phyloP scores from a whole-genome alignment of 768 basidiomycete species.

The Sistotremastrum niveocremeum region DNA sequence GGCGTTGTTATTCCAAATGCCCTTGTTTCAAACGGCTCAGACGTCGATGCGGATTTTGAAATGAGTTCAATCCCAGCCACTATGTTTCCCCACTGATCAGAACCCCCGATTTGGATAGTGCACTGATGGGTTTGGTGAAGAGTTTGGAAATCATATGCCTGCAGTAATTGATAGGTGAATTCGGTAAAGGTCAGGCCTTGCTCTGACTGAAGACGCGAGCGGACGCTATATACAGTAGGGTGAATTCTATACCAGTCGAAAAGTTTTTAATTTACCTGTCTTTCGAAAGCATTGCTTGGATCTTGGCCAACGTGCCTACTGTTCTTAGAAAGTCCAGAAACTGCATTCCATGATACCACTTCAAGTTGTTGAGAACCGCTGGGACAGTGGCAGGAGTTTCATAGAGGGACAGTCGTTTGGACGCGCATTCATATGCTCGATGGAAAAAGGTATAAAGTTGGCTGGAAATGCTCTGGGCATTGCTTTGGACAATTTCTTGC shows the following conservation, averaged over 20 bases:
- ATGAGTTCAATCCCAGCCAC: slow-evolving; percentile 88
- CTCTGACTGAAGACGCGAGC: slow-evolving; percentile 60
- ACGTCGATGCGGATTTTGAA: slow-evolving; percentile 29
- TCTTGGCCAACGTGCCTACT: slow-evolving; percentile 67
- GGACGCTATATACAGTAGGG: slow-evolving; percentile 41
- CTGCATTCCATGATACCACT: slow-evolving; percentile 64
- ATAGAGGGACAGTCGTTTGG: slow-evolving; percentile 15
- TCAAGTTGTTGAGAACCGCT: slow-evolving; percentile 49
- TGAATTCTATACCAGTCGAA: background rate
- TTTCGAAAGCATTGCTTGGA: slow-evolving; percentile 80
- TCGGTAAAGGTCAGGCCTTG: slow-evolving; percentile 97
- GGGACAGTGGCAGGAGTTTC: slow-evolving; percentile 12
- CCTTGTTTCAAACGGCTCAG: slow-evolving; percentile 8
- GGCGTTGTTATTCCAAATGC: slow-evolving; percentile 88
- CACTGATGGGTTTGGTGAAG: slow-evolving; percentile 55
- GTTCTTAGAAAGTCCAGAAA: slow-evolving; percentile 75
- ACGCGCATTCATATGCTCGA: slow-evolving; percentile 49
- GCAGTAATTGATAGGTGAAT: slow-evolving; percentile 93
- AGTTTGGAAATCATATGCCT: slow-evolving; percentile 88
- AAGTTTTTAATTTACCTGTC: slow-evolving; percentile 51
- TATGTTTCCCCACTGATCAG: slow-evolving; percentile 99
- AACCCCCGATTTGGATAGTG: slow-evolving; percentile 85
- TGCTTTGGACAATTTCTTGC: slow-evolving; percentile 42
- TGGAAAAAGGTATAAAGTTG: slow-evolving; percentile 65
- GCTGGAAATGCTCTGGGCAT: slow-evolving; percentile 47